Evolutionary conservation across 2,329 filamentous ascomycete species (phyloP).

Genomic region (Pseudocercospora crystallina): DNA sequence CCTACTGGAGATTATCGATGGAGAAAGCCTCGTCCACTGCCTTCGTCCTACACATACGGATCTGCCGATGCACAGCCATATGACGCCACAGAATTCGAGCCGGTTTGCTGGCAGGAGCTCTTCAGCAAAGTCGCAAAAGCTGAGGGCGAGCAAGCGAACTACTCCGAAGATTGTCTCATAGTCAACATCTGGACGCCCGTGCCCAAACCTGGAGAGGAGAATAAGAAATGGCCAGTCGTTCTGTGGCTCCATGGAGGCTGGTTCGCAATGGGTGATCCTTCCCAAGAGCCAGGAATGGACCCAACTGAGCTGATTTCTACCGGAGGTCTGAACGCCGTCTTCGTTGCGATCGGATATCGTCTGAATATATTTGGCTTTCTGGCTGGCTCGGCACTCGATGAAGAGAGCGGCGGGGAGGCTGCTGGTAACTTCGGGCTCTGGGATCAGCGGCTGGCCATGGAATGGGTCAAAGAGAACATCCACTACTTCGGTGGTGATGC

Average conservation of each 20-base stretch:
- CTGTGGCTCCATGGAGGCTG: conserved; percentile 53
- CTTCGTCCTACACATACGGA: not conserved
- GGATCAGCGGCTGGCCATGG: conserved; percentile 57
- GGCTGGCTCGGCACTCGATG: conserved; percentile 45
- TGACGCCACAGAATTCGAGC: conserved; percentile 7
- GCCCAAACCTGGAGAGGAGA: conserved; percentile 3
- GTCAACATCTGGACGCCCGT: conserved; percentile 38
- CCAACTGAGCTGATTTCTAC: conserved; percentile 40
- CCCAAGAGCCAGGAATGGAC: conserved; percentile 43
- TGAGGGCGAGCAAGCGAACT: conserved; percentile 1
- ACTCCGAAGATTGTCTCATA: conserved; percentile 36
- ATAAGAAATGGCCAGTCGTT: conserved; percentile 33
- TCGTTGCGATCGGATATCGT: conserved; percentile 51
- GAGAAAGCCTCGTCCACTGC: conserved; percentile 3
- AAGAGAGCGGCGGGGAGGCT: conserved; percentile 48
- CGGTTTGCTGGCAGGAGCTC: not conserved
- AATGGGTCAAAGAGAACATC: conserved; percentile 52
- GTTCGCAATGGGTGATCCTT: conserved; percentile 38
- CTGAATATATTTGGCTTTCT: conserved; percentile 53
- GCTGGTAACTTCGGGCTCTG: conserved; percentile 41
- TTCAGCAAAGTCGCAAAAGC: conserved; percentile 15
- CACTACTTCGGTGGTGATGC: conserved; percentile 54
- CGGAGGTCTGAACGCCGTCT: conserved; percentile 42
- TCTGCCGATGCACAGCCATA: not conserved
- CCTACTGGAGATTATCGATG: conserved; percentile 12